These are phyloP conservation scores for Zygnema cylindricum DNA, from an alignment of 139 green algal genomes.

Conservation along the genomic window DNA sequence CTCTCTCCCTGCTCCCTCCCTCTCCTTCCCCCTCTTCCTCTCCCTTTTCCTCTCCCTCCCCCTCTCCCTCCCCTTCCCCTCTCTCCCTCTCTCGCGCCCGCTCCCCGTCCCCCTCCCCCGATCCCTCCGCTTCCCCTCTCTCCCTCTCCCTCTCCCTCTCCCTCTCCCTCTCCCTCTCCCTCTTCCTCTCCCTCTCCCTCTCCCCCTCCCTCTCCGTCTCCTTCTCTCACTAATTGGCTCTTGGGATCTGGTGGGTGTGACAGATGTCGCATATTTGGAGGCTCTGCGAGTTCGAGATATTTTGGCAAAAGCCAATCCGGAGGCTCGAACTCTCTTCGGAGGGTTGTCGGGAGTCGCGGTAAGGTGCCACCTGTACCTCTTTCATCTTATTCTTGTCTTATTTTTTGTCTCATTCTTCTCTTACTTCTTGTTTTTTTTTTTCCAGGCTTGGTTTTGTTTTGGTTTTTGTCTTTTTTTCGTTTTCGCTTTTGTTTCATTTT, in stretches of 20 bases:
- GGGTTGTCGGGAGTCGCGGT: slow-evolving; percentile 37
- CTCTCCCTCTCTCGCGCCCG: neutral
- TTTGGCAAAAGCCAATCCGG: slow-evolving; percentile 24
- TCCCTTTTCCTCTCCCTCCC: no score
- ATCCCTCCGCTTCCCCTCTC: slow-evolving; percentile 9
- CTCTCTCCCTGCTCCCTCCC: no score
- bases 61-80: slow-evolving; percentile 1
- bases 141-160: neutral
- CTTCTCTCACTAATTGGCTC: neutral
- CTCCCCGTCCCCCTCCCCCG: slow-evolving; percentile 8
- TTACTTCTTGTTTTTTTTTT: no score
- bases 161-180: neutral
- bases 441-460: no score
- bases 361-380: slow-evolving; percentile 2
- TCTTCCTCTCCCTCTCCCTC: neutral
- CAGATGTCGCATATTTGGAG: slow-evolving; percentile 50
- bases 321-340: slow-evolving; percentile 38
- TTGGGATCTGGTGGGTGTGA: no score
- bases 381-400: no score
- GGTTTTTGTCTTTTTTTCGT: no score
- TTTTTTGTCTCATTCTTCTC: no score
- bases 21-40: no score
- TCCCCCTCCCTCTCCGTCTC: neutral
- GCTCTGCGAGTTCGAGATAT: slow-evolving; percentile 43
- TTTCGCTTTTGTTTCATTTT: no score